phyloP scores from a whole-genome alignment of 306 rosid species.

The Medicago ruthenica region DNA sequence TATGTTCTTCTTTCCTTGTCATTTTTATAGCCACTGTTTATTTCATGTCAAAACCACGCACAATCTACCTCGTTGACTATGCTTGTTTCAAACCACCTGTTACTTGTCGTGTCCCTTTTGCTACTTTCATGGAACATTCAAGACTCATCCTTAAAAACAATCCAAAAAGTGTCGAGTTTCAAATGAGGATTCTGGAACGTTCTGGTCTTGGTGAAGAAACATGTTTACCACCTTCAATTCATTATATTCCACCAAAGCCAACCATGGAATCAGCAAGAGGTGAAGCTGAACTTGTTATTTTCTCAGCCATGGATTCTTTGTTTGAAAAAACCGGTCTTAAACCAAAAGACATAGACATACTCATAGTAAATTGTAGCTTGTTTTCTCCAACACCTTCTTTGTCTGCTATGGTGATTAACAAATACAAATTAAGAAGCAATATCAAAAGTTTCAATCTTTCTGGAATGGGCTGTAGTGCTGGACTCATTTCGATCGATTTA shows the following conservation, averaged over 20 bases:
- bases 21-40: conserved; percentile 75
- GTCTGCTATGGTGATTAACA: conserved; percentile 90
- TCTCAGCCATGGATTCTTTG: conserved; percentile 79
- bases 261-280: conserved; percentile 87
- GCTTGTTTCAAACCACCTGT: conserved; percentile 92
- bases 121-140: conserved; percentile 98
- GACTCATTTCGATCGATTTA: conserved; percentile 76
- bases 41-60: conserved; percentile 90
- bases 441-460: conserved; percentile 85
- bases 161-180: conserved; percentile 91
- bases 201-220: conserved; percentile 93
- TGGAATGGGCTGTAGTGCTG: conserved; percentile 99
- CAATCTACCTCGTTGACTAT: conserved; percentile 82
- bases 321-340: conserved; percentile 71
- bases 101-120: conserved; percentile 86
- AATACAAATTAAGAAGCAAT: conserved; percentile 82
- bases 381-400: conserved; percentile 92
- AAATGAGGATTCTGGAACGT: conserved; percentile 88
- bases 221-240: conserved; percentile 79
- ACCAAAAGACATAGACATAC: conserved; percentile 84
- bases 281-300: conserved; percentile 87
- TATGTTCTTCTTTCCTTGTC: conserved; percentile 76
- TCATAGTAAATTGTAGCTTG: conserved; percentile 80
- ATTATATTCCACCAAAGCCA: conserved; percentile 87
- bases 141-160: conserved; percentile 70